Evolutionary conservation across 2,329 filamentous ascomycete species (phyloP).

Genomic region (Ascosphaera apis): DNA sequence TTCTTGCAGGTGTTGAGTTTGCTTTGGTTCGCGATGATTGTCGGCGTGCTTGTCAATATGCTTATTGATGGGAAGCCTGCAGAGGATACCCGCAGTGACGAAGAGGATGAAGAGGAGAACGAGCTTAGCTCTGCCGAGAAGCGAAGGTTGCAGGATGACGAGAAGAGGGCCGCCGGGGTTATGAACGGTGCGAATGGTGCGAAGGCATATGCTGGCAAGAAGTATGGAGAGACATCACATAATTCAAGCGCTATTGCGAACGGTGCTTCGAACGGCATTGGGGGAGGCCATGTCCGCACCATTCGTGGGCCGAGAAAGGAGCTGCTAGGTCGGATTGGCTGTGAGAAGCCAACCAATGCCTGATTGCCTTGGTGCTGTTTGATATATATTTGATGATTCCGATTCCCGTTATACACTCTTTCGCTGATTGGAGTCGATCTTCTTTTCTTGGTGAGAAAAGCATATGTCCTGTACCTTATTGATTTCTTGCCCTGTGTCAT

Average conservation of each 20-base stretch:
- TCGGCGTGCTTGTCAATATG: constrained; percentile 60
- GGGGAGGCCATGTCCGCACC: background rate
- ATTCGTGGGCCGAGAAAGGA: constrained; percentile 7
- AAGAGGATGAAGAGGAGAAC: constrained; percentile 47
- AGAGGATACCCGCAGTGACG: constrained; percentile 72
- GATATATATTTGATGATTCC: constrained; percentile 8
- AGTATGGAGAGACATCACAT: constrained; percentile 16
- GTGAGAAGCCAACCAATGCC: constrained; percentile 10
- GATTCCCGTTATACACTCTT: too few relatives aligned
- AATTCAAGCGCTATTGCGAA: constrained; percentile 14
- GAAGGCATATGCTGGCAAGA: constrained; percentile 10
- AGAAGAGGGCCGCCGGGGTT: background rate
- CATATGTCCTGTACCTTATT: too few relatives aligned
- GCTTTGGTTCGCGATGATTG: constrained; percentile 76
- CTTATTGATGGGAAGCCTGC: constrained; percentile 46
- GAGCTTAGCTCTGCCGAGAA: constrained; percentile 13
- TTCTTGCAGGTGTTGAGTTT: constrained; percentile 59
- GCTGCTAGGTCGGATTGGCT: constrained; percentile 13
- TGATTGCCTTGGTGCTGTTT: background rate
- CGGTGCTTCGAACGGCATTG: background rate
- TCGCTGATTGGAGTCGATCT: background rate
- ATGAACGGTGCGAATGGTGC: constrained; percentile 4
- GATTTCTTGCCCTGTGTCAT: background rate
- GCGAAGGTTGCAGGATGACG: background rate
- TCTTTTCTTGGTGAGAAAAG: background rate